These are phyloP conservation scores for Blastobotrys attinorum DNA, from an alignment of 805 yeast genomes.

Conservation along the genomic window DNA sequence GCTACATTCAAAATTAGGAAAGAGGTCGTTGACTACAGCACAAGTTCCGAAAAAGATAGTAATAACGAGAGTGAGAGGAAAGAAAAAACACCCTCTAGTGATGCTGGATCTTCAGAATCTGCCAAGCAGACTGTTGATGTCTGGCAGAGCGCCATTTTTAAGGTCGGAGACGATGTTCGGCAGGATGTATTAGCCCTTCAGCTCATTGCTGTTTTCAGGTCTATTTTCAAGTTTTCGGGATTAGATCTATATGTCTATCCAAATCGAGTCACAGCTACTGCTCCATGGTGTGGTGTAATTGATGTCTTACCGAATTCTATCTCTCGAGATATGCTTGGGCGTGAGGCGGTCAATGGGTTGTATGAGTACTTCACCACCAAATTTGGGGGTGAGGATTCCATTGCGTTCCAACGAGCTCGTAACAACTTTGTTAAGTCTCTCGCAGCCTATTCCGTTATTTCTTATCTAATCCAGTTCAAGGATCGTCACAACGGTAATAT, in stretches of 20 bases:
- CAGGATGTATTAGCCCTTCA: constrained; percentile 95
- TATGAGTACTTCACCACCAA: constrained; percentile 87
- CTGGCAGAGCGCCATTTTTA: constrained; percentile 95
- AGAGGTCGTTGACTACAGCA: constrained; percentile 35
- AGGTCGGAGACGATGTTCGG: constrained; percentile 98
- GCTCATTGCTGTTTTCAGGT: constrained; percentile 80
- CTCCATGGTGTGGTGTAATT: constrained; percentile 98
- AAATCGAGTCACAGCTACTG: constrained; percentile 93
- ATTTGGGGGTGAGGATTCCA: constrained; percentile 89
- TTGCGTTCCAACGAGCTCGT: constrained; percentile 85
- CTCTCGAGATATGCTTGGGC: constrained; percentile 95
- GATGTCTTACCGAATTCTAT: constrained; percentile 94
- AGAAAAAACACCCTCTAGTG: constrained; percentile 1
- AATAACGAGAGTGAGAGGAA: constrained; percentile 16
- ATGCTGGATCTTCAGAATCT: constrained; percentile 4
- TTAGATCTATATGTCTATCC: constrained; percentile 89
- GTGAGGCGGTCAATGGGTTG: constrained; percentile 96
- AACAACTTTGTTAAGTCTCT: constrained; percentile 87
- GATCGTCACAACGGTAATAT: constrained; percentile 97
- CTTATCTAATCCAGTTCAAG: constrained; percentile 84
- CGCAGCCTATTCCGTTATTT: constrained; percentile 87
- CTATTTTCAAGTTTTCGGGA: constrained; percentile 83
- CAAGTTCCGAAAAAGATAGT: constrained; percentile 23
- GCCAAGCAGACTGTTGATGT: constrained; percentile 37
- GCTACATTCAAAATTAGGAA: constrained; percentile 84